Percentiles rank a stretch among this genome's conserved stretches.
Conservation (phyloP, 805 yeast genomes). For the Pichia phayaonensis region DNA sequence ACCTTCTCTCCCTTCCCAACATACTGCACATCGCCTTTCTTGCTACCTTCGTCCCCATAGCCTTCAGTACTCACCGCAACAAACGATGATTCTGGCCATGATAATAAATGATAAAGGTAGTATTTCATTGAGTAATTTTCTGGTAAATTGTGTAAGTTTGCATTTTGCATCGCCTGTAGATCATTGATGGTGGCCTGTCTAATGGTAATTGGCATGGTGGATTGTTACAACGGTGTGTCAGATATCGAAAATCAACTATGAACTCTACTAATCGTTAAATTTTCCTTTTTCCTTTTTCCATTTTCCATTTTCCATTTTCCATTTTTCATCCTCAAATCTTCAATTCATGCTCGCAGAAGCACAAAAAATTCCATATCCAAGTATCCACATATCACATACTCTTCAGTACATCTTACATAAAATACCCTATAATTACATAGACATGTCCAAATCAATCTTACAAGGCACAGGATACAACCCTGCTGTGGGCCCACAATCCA, state of each 20-base stretch:
- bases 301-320: too few relatives aligned
- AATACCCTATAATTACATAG: too few relatives aligned
- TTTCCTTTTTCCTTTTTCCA: too few relatives aligned
- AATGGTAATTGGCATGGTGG: conserved; percentile 75
- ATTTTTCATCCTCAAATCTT: neutral
- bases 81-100: conserved; percentile 97
- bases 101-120: conserved; percentile 84
- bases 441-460: conserved; percentile 12
- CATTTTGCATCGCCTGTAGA: conserved; percentile 92
- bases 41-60: conserved; percentile 19
- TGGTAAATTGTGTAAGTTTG: conserved; percentile 84
- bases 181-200: conserved; percentile 83
- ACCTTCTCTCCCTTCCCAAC: conserved; percentile 64
- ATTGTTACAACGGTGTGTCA: neutral
- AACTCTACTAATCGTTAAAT: too few relatives aligned
- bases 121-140: conserved; percentile 91
- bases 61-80: conserved; percentile 81
- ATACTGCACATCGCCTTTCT: conserved; percentile 39
- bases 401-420: too few relatives aligned
- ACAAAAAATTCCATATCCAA: too few relatives aligned
- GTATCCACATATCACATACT: too few relatives aligned
- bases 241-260: too few relatives aligned
- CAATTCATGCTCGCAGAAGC: too few relatives aligned
- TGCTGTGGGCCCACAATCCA: conserved; percentile 23
- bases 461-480: conserved; percentile 26